Base-by-base conservation (phyloP, 2,329 filamentous ascomycete genomes). In the Penicillium psychrosexuale region DNA sequence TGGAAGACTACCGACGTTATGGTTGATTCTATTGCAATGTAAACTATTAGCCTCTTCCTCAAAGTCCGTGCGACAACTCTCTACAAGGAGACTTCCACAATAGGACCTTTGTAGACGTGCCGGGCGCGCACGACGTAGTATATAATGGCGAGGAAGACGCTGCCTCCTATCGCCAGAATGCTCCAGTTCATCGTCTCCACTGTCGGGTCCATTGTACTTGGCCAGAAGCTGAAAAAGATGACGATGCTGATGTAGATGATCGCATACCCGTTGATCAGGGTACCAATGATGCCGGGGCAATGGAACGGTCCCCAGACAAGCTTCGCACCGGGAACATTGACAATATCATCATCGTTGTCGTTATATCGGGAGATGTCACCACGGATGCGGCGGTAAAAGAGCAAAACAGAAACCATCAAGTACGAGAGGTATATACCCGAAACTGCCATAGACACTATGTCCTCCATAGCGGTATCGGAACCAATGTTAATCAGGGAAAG, bases 401-500 rank as follows among this genome's bases (percentile, higher is more conserved):
- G 65, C 43, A 75, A 73, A 9, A 69, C 61, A 31, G 77, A 74
- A 33, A 76, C 75, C 30, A 79, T 71, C 52, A 81, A 72, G 62
- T 82, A 82, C 5, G 78, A 80, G 24, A 72, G 71, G 27, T 80
- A 72, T 13, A 81, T 68, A 1, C 76, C 74, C 12, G 72, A 72
- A 34, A 78, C 69, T 2, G 73, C 74, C 24, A 83, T 71, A 1
- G 78, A 80, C 3, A 77, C 70, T 55, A 82, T 75, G 56, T 75
- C 77, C 63, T 80, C 79, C 64, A 82, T 77, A 9, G 78, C 80
- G 13, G 75, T 70, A 2, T 72, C 58, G 7, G 77, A 80, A 12
- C 78, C 79, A 44, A 83, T 75, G 64, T 80, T 81, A 68, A 83
- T 81, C 22, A 80, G 66, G 1, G 73, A 73, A 13, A 80, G 65